Base-by-base conservation (phyloP, 1,284 basidiomycete species). In the Calocybe gambosa region DNA sequence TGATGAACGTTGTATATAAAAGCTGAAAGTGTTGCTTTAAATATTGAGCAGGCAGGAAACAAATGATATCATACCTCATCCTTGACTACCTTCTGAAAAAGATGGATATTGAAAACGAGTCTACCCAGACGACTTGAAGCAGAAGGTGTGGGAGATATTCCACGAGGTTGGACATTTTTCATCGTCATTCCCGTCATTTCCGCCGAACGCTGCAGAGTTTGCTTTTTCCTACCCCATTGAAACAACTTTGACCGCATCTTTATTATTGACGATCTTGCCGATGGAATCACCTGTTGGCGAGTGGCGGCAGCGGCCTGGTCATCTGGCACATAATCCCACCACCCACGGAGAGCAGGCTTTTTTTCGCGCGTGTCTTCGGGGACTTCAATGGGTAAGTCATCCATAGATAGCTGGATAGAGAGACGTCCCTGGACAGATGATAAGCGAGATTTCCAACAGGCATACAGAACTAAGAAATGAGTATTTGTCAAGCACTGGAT, bases 1-100 rank as follows among this genome's bases (percentile, higher is more conserved):
- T 73, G 29, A 81, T 74, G 50, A 75, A 66, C 1, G 77, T 71
- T 1, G 79, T 80, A 53, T 81, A 81, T 31, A 74, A 66, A 20
- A 84, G 56, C 80, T 81, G 31, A 28, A 19, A 7, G 20, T 35
- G 19, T 39, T 33, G 7, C 7, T 4, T 23, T 23, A 23, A 23
- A 23, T 23, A 23, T 23, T 23, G 21, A 7, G 7, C 7, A 23
- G 21, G n/a, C 7, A 4, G 21, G 7, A 23, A 23, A 23, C 18
- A 20, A 54, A 10, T 45, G 23, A 38, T 15, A 8, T 39, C 68
- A 26, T 54, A 82, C 82, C 71, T 84, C 82, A 58, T 84, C 75
- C 54, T 71, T 74, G 63, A 85, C 73, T 16, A 74, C 77, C 51
- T 71, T 62, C 23, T 69, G 71, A 47, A 83, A 75, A 33, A 78